Evolutionary conservation across 2,329 filamentous ascomycete genomes (phyloP).

Genomic region (Penicillium sp.): DNA sequence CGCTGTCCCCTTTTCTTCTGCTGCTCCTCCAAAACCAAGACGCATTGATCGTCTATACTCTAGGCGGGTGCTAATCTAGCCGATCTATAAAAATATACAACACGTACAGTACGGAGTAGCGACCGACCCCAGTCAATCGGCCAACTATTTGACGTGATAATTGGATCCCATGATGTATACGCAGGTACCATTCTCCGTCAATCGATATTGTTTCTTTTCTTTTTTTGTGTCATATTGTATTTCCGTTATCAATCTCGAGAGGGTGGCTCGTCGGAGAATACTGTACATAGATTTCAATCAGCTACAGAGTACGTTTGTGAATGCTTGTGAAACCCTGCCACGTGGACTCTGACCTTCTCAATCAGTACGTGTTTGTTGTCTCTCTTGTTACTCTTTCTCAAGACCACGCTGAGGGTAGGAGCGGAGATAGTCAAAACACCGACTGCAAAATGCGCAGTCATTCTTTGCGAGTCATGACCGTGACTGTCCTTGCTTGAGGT

Average conservation of each 20-base stretch:
- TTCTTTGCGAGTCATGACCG: background rate
- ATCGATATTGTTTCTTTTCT: background rate
- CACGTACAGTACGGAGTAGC: too few species aligned
- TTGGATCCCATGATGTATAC: background rate
- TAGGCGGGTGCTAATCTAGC: background rate
- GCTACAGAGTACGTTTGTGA: too few species aligned
- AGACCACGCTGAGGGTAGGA: background rate
- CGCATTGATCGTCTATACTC: background rate
- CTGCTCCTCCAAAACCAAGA: background rate
- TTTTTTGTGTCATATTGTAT: background rate
- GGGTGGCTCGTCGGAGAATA: background rate
- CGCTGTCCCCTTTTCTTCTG: background rate
- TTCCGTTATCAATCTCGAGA: background rate
- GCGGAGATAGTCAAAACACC: background rate
- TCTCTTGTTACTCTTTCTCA: background rate
- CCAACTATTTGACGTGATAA: background rate
- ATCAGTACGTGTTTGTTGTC: background rate
- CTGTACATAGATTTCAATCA: background rate
- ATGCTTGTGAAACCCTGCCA: slow-evolving; percentile 9
- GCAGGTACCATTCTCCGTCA: slow-evolving; percentile 4
- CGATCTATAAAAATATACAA: slow-evolving; percentile 2
- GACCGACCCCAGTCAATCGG: slow-evolving; percentile 1
- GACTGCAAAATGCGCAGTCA: background rate
- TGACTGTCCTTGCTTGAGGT: background rate
- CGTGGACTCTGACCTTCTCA: slow-evolving; percentile 3